Base-by-base conservation (phyloP, 1,284 basidiomycete genomes). In the Cutaneotrichosporon sp. region DNA sequence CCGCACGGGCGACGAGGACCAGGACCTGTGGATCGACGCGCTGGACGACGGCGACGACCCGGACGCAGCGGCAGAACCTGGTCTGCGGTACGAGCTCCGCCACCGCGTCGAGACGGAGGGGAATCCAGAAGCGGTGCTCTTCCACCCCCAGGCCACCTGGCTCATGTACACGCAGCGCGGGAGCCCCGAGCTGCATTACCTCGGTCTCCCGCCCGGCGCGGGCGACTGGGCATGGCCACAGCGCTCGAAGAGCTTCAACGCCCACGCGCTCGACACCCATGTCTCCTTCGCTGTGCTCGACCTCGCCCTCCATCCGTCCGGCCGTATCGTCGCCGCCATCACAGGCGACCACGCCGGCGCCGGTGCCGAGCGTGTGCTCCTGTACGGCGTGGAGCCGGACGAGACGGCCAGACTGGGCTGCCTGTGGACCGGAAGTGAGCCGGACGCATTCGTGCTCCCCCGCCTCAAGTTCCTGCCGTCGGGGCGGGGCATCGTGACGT, bases 221-320 rank as follows among this genome's bases (percentile, higher is more conserved):
- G 20, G 45, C 16, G 22, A 9, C 12, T 45, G 47, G 31, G 19
- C 42, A 10, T 71, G 68, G 61, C 38, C 49, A 10, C 54, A 35
- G 1, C 41, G 11, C 2, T 62, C 59, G 5, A 75, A 72, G 53
- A 63, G 59, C 26, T 74, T 75, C 65, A 75, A 75, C 51, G 63
- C 68, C 9, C 68, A 72, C 38, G 67, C 72, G 7, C 56, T 67
- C 51, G 72, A 74, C 51, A 67, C 63, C 12, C 73, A 75, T 51
- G 62, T 75, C 34, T 71, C 68, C 19, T 76, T 76, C 79, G 87
- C 56, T 80, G 87, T 67, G 70, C 88, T 78, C 82, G 88, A 78
- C 58, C 54, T 76, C 50, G 67, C 70, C 0, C 46, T 75, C 3
- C 71, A 76, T 52, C 75, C 75, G 0, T 63, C 62, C 1, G 69